Evolutionary conservation across 352 stramenopile genomes (phyloP), one percentile per base, ranked within the genome.

Genomic region (Pythium pyrilobum): DNA sequence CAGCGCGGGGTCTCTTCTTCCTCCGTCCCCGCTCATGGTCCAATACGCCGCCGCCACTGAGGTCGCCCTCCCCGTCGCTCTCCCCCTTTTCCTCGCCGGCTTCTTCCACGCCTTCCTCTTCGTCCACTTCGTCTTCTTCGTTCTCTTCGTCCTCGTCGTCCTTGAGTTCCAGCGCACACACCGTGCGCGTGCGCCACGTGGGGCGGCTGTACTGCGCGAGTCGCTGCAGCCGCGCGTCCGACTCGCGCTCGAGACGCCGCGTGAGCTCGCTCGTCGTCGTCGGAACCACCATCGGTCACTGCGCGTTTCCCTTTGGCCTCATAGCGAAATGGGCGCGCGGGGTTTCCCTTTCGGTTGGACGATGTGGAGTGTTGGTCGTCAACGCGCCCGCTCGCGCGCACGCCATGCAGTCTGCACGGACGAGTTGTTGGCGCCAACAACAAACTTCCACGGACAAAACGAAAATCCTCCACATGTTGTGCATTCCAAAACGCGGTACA

Each of bases 211-310:
- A 64, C 50, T 54, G 36, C 36, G 54, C 53, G 33, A 63, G 16
- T 8, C 51, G 60, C 53, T 63, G 52, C 36, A 67, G 53, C 28
- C 60, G 37, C 23, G 46, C 53, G 53, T 67, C 53, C 29, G 52
- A 43, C n/a, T 46, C 59, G 16, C 31, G 40, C 54, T 37, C 42
- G 23, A 68, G 60, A 5, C 60, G 60, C 28, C 21, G 34, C 28
- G 13, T 15, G 32, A 10, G 8, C 4, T 34, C 15, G 24, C 15
- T 45, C 47, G 23, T 45, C 21, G n/a, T 16, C 28, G n/a, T 31
- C 4, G 6, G 5, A 20, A 18, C 21, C 23, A n/a, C n/a, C n/a
- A n/a, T n/a, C n/a, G n/a, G n/a, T n/a, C n/a, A n/a, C n/a, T n/a
- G n/a, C n/a, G n/a, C n/a, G n/a, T 34, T 47, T 55, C 38, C 36